These are phyloP conservation scores for Cucumis hystrix DNA, from an alignment of 306 rosid species.

Conservation along the genomic window DNA sequence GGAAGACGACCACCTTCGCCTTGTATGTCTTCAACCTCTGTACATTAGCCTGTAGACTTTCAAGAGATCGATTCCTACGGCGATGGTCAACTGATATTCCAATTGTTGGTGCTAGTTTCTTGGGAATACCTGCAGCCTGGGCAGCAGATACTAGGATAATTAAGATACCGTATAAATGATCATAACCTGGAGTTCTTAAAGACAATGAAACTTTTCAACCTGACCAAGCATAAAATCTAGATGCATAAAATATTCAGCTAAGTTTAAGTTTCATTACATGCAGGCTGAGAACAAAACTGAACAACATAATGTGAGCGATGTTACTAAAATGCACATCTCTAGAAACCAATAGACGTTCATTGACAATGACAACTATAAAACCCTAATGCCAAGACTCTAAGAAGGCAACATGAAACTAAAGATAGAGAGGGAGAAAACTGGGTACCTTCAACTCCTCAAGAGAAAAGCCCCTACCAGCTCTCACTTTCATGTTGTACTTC, in stretches of 20 bases:
- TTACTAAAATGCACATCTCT: not conserved
- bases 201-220: not conserved
- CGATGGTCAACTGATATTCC: conserved; percentile 69
- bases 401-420: not conserved
- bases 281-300: not conserved
- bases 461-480: conserved; percentile 56
- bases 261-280: not conserved
- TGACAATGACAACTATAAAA: not conserved
- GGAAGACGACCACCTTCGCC: conserved; percentile 68
- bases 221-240: not conserved
- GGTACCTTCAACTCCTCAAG: conserved; percentile 52
- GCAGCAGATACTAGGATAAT: not conserved
- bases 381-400: not conserved
- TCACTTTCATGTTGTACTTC: conserved; percentile 60
- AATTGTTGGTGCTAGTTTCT: conserved; percentile 51
- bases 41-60: conserved; percentile 42
- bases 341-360: not conserved
- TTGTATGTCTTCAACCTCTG: conserved; percentile 61
- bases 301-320: not conserved
- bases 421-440: too few species aligned
- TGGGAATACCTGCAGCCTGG: conserved; percentile 64
- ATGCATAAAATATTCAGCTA: not conserved
- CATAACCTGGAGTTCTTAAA: not conserved
- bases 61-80: conserved; percentile 42
- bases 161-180: not conserved